phyloP scores from a whole-genome alignment of 2,329 filamentous ascomycete genomes.

The Sporothrix protearum region DNA sequence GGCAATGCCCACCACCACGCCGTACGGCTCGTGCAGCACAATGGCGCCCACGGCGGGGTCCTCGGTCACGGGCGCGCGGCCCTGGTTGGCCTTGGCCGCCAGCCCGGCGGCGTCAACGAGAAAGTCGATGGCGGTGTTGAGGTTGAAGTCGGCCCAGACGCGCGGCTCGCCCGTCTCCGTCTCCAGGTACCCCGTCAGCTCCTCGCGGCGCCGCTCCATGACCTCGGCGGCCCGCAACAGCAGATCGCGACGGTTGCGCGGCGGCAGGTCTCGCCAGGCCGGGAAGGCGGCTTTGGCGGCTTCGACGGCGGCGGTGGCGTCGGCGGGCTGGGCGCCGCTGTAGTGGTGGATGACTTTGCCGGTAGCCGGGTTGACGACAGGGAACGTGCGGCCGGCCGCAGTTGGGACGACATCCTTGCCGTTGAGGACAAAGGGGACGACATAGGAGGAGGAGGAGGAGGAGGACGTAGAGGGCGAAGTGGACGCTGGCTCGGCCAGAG shows the following conservation, averaged over 20 bases:
- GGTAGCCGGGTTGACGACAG: conserved; percentile 34
- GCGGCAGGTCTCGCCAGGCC: conserved; percentile 63
- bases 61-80: conserved; percentile 14
- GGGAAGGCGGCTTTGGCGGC: conserved; percentile 64
- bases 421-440: conserved; percentile 6
- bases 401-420: background rate
- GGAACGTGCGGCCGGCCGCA: conserved; percentile 27
- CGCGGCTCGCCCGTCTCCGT: conserved; percentile 44
- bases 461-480: background rate
- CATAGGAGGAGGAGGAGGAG: background rate
- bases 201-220: conserved; percentile 55
- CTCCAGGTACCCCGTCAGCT: conserved; percentile 58
- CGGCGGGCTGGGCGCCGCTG: conserved; percentile 32
- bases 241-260: conserved; percentile 62
- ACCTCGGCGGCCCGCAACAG: conserved; percentile 66
- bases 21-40: conserved; percentile 71
- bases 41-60: conserved; percentile 46
- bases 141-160: conserved; percentile 45
- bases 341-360: conserved; percentile 34
- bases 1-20: conserved; percentile 75
- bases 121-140: conserved; percentile 37
- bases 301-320: conserved; percentile 34
- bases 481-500: background rate
- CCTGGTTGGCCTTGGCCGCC: conserved; percentile 30
- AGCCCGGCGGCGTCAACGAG: conserved; percentile 41